Evolutionary conservation across 768 basidiomycete species (phyloP), one percentile per base, ranked within the genome.

Genomic region (Royoungia palumana): DNA sequence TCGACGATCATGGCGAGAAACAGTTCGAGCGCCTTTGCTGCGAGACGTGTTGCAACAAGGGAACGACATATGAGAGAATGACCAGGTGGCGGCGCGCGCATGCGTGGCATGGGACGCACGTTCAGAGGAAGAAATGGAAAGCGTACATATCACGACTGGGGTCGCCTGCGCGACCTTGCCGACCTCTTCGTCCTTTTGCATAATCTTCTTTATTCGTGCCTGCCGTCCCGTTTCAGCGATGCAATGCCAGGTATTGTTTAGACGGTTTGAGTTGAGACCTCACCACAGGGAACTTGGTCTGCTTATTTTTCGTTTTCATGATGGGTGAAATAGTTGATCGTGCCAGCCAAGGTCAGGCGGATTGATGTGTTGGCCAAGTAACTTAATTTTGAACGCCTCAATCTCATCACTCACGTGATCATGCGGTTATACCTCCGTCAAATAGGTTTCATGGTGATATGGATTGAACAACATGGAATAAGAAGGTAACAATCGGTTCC

Each of bases 121-220:
- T 28, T 28, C 11, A 28, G 28, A 28, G 11, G 13, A 36, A 48
- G 49, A 55, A 42, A 50, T 35, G 40, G n/a, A 34, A 35, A 16
- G 79, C 91, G 67, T 62, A 96, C 95, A 98, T 60, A 98, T 96
- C 49, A 97, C 90, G 51, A 97, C 80, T 1, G 95, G 95, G 5
- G 94, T 95, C 22, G 92, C 94, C 65, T 94, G 91, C 3, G 95
- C 93, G 27, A 98, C 92, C 67, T 98, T 98, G 49, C 95, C 95
- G 17, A 98, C 95, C 64, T 98, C 95, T 64, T 98, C 95, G 64
- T 98, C 95, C 66, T 94, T 93, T 74, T 98, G 95, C 91, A 98
- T 98, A 47, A 97, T 96, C 74, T 92, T 90, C 79, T 97, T 98
- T 74, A 98, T 98, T 38, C 95, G 86, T 4, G 95, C 94, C 94